Base-by-base conservation (phyloP, 2,329 filamentous ascomycete genomes). In the Colletotrichum sp. region DNA sequence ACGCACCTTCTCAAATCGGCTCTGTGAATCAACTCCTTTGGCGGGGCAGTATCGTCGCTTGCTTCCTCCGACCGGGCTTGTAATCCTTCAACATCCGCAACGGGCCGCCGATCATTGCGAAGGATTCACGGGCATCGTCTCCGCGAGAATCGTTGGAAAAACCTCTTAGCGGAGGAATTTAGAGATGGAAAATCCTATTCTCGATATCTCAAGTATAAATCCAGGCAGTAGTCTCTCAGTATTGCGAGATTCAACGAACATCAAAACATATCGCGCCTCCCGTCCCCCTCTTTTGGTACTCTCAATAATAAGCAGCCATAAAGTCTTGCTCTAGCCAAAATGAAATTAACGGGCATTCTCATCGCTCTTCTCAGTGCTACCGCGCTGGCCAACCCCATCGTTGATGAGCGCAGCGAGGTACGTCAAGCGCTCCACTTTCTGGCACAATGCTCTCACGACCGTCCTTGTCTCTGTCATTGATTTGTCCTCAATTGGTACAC, bases 211-310 rank as follows among this genome's bases (percentile, higher is more conserved):
- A 13, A 0, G n/a, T 21, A 52, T 52, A 52, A 52, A 52, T 52
- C 10, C 0, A 21, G 0, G 3, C 9, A 7, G n/a, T 7, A 1
- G n/a, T 21, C n/a, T 48, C 38, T 48, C n/a, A 12, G 12, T 7
- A 12, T 52, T 52, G 43, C 10, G 43, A 21, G 5, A 52, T 52
- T 52, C n/a, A 0, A 52, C n/a, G 4, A 52, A 21, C 6, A 21
- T 52, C 10, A 13, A n/a, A 52, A 52, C 0, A 4, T 21, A 21
- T 52, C n/a, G 43, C 43, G 5, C 18, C 18, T 48, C 9, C 1
- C 10, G 0, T 12, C 38, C 5, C 0, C 4, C 38, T n/a, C 0
- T n/a, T 0, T 0, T 48, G 4, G 0, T n/a, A 48, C 38, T 48
- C 9, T 48, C 9, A 0, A 48, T 12, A 12, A 12, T 12, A 5